Conservation (phyloP, 2,329 filamentous ascomycete species). For the Orbilia oligospora region DNA sequence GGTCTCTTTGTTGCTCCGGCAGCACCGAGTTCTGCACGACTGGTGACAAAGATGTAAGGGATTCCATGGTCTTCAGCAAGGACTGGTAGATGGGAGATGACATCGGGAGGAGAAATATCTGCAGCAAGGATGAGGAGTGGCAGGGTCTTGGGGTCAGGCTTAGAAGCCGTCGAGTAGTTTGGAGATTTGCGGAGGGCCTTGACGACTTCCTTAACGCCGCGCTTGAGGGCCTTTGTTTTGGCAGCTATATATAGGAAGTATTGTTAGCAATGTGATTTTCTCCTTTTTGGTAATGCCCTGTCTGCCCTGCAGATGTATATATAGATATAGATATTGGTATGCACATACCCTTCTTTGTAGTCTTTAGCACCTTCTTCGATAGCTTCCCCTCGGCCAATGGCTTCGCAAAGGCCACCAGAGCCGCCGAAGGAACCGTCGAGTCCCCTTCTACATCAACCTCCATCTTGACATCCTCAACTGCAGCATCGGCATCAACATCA, state of each 20-base stretch:
- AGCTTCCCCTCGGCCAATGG: conserved; percentile 85
- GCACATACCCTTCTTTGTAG: conserved; percentile 73
- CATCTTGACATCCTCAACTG: conserved; percentile 67
- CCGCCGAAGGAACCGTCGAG: conserved; percentile 64
- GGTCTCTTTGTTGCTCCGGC: conserved; percentile 96
- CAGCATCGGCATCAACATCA: conserved; percentile 66
- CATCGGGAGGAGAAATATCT: conserved; percentile 98
- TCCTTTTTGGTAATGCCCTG: background rate
- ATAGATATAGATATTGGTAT: background rate
- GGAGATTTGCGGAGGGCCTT: conserved; percentile 96
- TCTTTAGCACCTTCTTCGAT: conserved; percentile 77
- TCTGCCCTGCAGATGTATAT: background rate
- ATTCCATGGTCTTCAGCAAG: conserved; percentile 98
- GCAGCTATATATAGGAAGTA: conserved; percentile 76
- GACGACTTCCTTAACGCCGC: conserved; percentile 98
- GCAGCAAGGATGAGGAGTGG: conserved; percentile 89
- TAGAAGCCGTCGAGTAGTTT: conserved; percentile 75
- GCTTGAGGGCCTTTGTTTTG: conserved; percentile 94
- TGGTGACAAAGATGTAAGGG: conserved; percentile 94
- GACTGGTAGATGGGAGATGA: conserved; percentile 97
- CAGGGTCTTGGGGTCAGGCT: conserved; percentile 72
- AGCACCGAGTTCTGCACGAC: conserved; percentile 91
- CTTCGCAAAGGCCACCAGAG: conserved; percentile 85
- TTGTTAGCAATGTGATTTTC: conserved; percentile 25
- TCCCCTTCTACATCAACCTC: conserved; percentile 69